Evolutionary conservation across 148 eudicot genomes (phyloP).

Genomic region (Arctostaphylos glauca): DNA sequence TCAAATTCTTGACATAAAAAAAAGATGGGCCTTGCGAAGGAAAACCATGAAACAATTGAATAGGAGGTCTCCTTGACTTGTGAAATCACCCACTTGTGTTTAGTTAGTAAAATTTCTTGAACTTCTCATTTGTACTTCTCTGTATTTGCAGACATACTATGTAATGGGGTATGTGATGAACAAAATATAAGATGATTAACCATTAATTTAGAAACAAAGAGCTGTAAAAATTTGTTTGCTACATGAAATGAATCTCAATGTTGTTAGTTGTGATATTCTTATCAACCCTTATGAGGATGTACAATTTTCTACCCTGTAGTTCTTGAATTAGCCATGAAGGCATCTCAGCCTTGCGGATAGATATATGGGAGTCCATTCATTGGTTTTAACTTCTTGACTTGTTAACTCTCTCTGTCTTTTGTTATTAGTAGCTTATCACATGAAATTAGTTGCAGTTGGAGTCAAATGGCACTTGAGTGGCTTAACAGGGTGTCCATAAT

Average conservation of each 20-base stretch:
- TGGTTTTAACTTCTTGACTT: neutral
- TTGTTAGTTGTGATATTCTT: neutral
- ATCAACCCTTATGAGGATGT: neutral
- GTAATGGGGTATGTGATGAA: neutral
- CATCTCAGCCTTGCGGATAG: neutral
- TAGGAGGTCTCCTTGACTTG: conserved; percentile 18
- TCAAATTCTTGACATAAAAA: conserved; percentile 50
- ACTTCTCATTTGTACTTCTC: neutral
- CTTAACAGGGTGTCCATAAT: no score
- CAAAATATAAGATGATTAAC: neutral
- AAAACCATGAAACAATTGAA: conserved; percentile 35
- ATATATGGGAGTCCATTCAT: neutral
- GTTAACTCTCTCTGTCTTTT: no score
- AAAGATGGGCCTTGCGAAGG: conserved; percentile 81
- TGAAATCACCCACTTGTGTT: neutral
- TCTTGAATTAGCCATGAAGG: neutral
- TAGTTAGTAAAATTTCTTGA: neutral
- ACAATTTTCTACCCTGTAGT: neutral
- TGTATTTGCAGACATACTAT: no score
- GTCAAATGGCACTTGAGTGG: no score
- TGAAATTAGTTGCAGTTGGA: no score
- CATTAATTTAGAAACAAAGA: conserved; percentile 5
- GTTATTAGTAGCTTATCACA: no score
- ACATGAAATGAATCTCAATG: neutral
- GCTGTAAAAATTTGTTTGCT: neutral